These are phyloP conservation scores for Entoloma clypeatum DNA, from an alignment of 1,284 basidiomycete species.

Conservation along the genomic window DNA sequence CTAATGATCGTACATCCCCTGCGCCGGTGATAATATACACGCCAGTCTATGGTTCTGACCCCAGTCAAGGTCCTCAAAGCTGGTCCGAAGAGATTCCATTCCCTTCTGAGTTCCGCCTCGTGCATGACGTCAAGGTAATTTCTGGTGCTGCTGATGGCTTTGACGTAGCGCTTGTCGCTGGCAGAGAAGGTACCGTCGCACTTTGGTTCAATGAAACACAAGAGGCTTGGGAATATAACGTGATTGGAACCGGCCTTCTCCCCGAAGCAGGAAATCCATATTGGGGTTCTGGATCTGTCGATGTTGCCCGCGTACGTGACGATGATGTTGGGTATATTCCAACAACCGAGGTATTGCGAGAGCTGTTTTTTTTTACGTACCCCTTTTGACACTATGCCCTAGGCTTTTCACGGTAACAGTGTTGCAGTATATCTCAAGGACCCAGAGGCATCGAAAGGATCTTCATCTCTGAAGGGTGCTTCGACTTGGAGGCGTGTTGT, in stretches of 20 bases:
- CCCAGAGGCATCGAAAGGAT: conserved; percentile 17
- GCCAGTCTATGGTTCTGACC: conserved; percentile 16
- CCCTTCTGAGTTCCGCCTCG: conserved; percentile 18
- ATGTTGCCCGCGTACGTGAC: conserved; percentile 22
- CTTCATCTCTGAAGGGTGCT: conserved; percentile 13
- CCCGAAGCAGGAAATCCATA: conserved; percentile 15
- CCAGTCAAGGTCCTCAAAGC: conserved; percentile 3
- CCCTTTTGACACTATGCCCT: neutral
- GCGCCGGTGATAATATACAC: conserved; percentile 28
- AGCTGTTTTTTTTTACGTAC: neutral
- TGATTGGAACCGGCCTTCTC: conserved; percentile 24
- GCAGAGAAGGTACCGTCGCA: conserved; percentile 24
- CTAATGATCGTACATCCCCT: conserved; percentile 21
- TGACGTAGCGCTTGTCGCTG: conserved; percentile 27
- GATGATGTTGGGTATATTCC: conserved; percentile 29
- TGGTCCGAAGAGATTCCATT: conserved; percentile 19
- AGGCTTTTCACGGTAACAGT: conserved; percentile 30
- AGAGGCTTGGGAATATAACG: conserved; percentile 13
- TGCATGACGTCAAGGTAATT: conserved; percentile 26
- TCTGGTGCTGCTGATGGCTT: conserved; percentile 19
- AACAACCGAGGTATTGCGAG: conserved; percentile 23
- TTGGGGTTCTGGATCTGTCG: conserved; percentile 27
- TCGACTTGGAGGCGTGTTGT: conserved; percentile 24
- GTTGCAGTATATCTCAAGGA: conserved; percentile 28
- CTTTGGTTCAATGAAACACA: conserved; percentile 22